Conservation (phyloP, 2,329 filamentous ascomycete species). For the Thelonectria discophora region DNA sequence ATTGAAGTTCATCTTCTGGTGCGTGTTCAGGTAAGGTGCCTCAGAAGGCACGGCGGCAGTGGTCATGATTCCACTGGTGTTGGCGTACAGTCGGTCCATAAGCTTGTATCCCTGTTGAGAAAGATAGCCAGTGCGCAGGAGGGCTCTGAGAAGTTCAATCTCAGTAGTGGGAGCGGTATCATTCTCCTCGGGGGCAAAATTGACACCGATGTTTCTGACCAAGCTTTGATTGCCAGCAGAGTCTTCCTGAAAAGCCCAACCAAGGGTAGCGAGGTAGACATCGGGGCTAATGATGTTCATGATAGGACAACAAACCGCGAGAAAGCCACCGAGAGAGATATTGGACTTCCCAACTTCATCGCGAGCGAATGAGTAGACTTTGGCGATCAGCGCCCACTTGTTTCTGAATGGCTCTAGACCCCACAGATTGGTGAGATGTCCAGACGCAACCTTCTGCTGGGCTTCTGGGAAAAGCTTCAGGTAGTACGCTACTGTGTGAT, state of each 20-base stretch:
- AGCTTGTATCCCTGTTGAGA: constrained; percentile 34
- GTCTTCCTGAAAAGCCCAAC: constrained; percentile 54
- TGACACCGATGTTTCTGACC: constrained; percentile 19
- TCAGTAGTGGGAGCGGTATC: constrained; percentile 40
- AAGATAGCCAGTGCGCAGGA: constrained; percentile 41
- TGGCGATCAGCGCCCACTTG: constrained; percentile 62
- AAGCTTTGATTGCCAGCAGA: constrained; percentile 35
- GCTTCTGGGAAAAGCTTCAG: constrained; percentile 54
- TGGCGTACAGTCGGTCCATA: constrained; percentile 35
- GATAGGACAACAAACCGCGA: constrained; percentile 54
- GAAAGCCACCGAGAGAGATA: constrained; percentile 58
- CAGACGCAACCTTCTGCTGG: constrained; percentile 63
- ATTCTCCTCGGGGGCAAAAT: constrained; percentile 5
- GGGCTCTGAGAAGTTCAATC: constrained; percentile 39
- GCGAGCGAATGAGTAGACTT: constrained; percentile 63
- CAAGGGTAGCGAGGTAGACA: constrained; percentile 56
- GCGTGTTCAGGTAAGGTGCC: constrained; percentile 21
- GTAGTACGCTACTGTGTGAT: constrained; percentile 54
- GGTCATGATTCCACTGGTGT: constrained; percentile 41
- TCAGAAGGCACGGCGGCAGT: constrained; percentile 18
- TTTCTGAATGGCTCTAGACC: constrained; percentile 57
- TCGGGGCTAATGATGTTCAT: constrained; percentile 57
- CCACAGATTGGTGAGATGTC: constrained; percentile 59
- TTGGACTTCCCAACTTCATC: constrained; percentile 58
- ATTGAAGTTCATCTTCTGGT: constrained; percentile 31